Conservation (phyloP, 352 stramenopile genomes). For the Halophytophthora batemanensis region DNA sequence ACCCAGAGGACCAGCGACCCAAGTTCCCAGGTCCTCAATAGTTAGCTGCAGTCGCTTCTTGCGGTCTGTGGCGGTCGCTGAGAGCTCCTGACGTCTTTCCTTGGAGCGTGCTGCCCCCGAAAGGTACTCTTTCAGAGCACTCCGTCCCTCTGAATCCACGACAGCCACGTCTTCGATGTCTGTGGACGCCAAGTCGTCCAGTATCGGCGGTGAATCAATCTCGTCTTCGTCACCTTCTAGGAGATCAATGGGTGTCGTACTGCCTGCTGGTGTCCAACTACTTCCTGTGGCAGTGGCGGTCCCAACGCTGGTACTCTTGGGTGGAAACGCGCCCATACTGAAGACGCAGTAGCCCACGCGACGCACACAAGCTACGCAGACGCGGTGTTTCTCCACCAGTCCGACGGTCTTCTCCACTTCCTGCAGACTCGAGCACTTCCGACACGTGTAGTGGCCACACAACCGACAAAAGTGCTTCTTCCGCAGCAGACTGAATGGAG, state of each 20-base stretch:
- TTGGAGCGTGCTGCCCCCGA: conserved; percentile 19
- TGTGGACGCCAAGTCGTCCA: conserved; percentile 33
- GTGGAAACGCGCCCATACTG: conserved; percentile 24
- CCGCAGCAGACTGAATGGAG: conserved; percentile 43
- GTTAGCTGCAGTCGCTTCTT: conserved; percentile 25
- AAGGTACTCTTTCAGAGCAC: conserved; percentile 18
- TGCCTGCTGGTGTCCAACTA: conserved; percentile 19
- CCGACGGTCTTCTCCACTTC: conserved; percentile 46
- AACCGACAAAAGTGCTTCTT: conserved; percentile 53
- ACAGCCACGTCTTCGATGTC: conserved; percentile 37
- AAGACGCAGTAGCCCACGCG: conserved; percentile 58
- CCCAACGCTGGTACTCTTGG: conserved; percentile 10
- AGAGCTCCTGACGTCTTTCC: conserved; percentile 19
- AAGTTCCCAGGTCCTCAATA: conserved; percentile 27
- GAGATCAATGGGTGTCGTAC: conserved; percentile 16
- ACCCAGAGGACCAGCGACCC: conserved; percentile 12
- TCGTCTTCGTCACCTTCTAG: conserved; percentile 20
- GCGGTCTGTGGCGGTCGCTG: conserved; percentile 4
- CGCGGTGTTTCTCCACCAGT: conserved; percentile 34
- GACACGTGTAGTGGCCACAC: conserved; percentile 50
- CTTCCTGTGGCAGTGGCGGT: conserved; percentile 19
- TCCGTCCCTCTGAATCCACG: conserved; percentile 13
- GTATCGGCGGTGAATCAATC: conserved; percentile 26
- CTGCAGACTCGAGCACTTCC: conserved; percentile 46
- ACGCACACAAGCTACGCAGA: conserved; percentile 46